Evolutionary conservation across 2,329 filamentous ascomycete genomes (phyloP).

Genomic region (Chaetothyriales sp.): DNA sequence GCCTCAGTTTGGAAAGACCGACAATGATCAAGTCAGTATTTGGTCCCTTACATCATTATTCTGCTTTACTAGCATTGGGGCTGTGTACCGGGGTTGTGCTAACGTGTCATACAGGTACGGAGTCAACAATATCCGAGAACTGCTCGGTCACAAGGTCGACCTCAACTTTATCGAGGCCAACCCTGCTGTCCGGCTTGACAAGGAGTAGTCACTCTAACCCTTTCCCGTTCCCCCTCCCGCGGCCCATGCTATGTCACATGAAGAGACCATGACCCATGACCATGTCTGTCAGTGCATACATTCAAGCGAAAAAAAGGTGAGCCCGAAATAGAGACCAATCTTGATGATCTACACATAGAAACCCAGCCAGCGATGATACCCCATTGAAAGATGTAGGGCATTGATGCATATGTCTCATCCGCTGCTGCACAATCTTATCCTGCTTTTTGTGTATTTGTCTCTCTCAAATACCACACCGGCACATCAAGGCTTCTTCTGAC

Average conservation of each 20-base stretch:
- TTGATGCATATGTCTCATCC: background rate
- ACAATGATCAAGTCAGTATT: conserved; percentile 85
- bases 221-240: too few relatives aligned
- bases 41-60: background rate
- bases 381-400: background rate
- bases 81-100: background rate
- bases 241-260: background rate
- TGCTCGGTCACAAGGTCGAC: conserved; percentile 92
- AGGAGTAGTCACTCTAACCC: conserved; percentile 42
- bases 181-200: conserved; percentile 78
- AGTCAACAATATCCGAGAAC: conserved; percentile 79
- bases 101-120: conserved; percentile 36
- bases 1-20: conserved; percentile 77
- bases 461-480: conserved; percentile 22
- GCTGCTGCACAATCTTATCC: too few relatives aligned
- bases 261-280: background rate
- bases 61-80: background rate
- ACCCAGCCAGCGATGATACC: background rate
- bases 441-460: too few relatives aligned
- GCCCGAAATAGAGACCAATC: background rate
- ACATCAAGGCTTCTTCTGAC: conserved; percentile 34
- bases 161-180: conserved; percentile 84
- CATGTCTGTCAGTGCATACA: background rate
- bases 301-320: background rate
- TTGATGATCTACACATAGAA: background rate